Evolutionary conservation across 2,329 filamentous ascomycete species (phyloP), one percentile per base, ranked within the genome.

Genomic region (Cladosporium sp.): DNA sequence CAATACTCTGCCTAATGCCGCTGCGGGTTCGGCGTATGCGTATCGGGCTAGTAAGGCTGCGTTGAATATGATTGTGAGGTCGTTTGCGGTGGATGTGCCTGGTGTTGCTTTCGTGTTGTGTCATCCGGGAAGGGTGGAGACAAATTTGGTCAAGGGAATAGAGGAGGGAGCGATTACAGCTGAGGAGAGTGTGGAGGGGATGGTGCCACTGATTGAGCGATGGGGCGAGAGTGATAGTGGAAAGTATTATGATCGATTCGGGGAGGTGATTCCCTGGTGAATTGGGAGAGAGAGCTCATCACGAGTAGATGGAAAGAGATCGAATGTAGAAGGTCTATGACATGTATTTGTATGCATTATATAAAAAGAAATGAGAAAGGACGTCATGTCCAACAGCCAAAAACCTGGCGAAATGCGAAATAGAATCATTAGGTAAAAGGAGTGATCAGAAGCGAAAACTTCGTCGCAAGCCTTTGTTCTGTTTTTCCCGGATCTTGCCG

Each of bases 21-120:
- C 67, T 0, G 71, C 72, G 1, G 81, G 81, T 0, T 76, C 77
- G 2, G 80, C 75, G 2, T 83, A 82, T 67, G 81, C 81, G 13
- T 83, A 83, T 68, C 73, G 81, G 10, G 79, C 81, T 5, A 79
- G 76, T 49, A 83, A 83, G 68, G 80, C 80, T 3, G 81, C 79
- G 26, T 69, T 82, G 39, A 83, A 83, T 67, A 78, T 79, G 6
- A 74, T 83, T 8, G 74, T 83, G 1, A 77, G 77, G 69, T 80
- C 77, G 51, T 78, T 83, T 36, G 76, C 73, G 32, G 71, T 81
- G 10, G 81, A 83, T 74, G 76, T 81, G 16, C 76, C 77, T 0
- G 77, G 79, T 5, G 77, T 81, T 1, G 68, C 68, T 1, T 82
- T 81, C 63, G 70, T 80, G 58, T 65, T 81, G 32, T 69, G 81